These are phyloP conservation scores for Verticillium alfalfae DNA, from an alignment of 2,329 filamentous ascomycete species.

Conservation along the genomic window DNA sequence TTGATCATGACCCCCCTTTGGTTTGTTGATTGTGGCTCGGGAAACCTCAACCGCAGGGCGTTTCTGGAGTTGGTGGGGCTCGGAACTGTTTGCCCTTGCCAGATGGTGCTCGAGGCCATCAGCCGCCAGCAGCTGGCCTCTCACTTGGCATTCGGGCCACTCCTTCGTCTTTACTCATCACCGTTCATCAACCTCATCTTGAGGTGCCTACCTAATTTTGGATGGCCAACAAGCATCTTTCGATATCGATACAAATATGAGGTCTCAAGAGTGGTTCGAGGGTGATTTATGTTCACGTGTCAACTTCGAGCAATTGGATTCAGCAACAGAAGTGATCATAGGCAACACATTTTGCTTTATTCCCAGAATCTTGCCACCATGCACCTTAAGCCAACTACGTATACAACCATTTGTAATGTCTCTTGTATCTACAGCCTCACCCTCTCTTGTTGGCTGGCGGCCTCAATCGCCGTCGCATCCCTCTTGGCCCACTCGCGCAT, in stretches of 20 bases:
- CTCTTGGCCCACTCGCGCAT: constrained; percentile 52
- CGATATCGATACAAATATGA: too few relatives aligned
- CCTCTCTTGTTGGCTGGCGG: constrained; percentile 3
- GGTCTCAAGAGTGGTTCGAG: too few relatives aligned
- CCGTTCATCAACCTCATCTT: too few relatives aligned
- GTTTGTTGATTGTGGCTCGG: not conserved
- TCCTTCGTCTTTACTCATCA: too few relatives aligned
- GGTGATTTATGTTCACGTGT: too few relatives aligned
- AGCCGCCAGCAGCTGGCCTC: not conserved
- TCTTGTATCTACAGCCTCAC: constrained; percentile 3
- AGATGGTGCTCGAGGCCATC: not conserved
- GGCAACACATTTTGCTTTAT: not conserved
- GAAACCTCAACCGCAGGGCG: constrained; percentile 4
- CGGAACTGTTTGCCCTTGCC: not conserved
- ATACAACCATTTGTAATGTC: too few relatives aligned
- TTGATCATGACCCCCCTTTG: not conserved
- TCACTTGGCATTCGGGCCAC: too few relatives aligned
- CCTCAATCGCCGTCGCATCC: constrained; percentile 31
- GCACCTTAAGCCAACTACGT: too few relatives aligned
- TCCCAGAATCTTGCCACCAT: too few relatives aligned
- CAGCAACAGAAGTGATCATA: not conserved
- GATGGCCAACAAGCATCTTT: too few relatives aligned
- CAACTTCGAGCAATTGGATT: too few relatives aligned
- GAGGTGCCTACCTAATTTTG: too few relatives aligned
- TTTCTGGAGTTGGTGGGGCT: not conserved